Evolutionary conservation across 345 rosid species (phyloP).

Genomic region (Salix viminalis): DNA sequence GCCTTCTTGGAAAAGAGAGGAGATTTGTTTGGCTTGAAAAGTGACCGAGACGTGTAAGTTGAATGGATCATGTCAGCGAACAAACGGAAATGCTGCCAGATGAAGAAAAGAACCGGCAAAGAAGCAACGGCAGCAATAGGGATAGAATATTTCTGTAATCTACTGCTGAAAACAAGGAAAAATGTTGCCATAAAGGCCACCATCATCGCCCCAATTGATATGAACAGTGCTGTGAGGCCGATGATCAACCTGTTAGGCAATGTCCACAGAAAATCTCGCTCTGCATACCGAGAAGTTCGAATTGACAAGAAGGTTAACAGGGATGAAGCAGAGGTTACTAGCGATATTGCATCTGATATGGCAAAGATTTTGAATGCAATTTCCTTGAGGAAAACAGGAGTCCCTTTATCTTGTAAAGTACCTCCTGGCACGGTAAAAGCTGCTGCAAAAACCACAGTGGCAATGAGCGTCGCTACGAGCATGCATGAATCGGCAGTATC

Average conservation of each 20-base stretch:
- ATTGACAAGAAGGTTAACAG: slow-evolving; percentile 10
- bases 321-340: neutral
- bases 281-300: slow-evolving; percentile 1
- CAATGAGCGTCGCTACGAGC: slow-evolving; percentile 6
- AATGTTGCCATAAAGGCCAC: neutral
- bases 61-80: neutral
- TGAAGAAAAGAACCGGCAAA: neutral
- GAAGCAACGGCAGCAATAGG: slow-evolving; percentile 2
- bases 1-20: too few species aligned
- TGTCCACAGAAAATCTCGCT: neutral
- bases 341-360: neutral
- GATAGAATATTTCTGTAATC: neutral
- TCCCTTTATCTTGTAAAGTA: neutral
- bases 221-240: neutral
- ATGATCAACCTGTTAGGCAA: neutral
- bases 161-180: neutral
- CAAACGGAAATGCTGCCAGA: neutral
- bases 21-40: too few species aligned
- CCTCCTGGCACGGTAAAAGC: slow-evolving; percentile 14
- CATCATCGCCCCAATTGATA: slow-evolving; percentile 19
- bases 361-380: slow-evolving; percentile 2
- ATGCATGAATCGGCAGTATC: slow-evolving; percentile 11
- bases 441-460: slow-evolving; percentile 11
- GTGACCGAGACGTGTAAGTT: neutral
- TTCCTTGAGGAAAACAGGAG: neutral